Evolutionary conservation across 2,329 filamentous ascomycete genomes (phyloP), one percentile per base, ranked within the genome.

Genomic region (Triangularia setosa): DNA sequence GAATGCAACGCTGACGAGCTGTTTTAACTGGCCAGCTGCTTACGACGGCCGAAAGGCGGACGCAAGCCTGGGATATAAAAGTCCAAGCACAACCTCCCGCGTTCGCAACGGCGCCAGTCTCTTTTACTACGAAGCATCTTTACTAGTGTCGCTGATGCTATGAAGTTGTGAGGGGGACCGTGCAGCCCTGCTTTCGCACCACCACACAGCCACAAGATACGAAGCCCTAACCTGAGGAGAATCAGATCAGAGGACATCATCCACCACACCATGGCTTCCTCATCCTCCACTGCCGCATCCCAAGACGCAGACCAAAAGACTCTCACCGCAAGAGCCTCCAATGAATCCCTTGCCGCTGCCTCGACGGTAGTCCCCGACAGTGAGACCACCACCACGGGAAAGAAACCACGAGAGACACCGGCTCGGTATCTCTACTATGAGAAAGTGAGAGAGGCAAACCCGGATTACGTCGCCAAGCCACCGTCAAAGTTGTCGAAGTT

Each of bases 401-500:
- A 33, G 24, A 53, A 16, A 16, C 52, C 25, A 18, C 53, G 2
- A 21, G 16, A 30, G 52, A 25, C 24, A 16, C 28, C 52, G 27
- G 6, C 28, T 11, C 66, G 59, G 14, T 69, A 68, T 57, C 9
- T 58, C 57, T 68, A 69, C 60, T 7, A 40, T 24, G 28, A 63
- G 9, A 55, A 52, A 1, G 33, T 24, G 9, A 40, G 16, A 14
- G 27, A 30, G 1, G 60, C 66, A 16, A 67, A 69, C 55, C 66
- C 66, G 2, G 28, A 69, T 21, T 60, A 62, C 21, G 28, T 62
- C 44, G 64, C 65, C 12, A 69, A 69, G 44, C 56, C 25, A 6
- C 66, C 65, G 55, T 65, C 61, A 25, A 67, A 58, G 14, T 23
- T 69, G 3, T 35, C 58, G 57, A 61, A 57, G 27, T 67, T 69